Base-by-base conservation (phyloP, 2,329 filamentous ascomycete genomes). In the Didymella exigua region DNA sequence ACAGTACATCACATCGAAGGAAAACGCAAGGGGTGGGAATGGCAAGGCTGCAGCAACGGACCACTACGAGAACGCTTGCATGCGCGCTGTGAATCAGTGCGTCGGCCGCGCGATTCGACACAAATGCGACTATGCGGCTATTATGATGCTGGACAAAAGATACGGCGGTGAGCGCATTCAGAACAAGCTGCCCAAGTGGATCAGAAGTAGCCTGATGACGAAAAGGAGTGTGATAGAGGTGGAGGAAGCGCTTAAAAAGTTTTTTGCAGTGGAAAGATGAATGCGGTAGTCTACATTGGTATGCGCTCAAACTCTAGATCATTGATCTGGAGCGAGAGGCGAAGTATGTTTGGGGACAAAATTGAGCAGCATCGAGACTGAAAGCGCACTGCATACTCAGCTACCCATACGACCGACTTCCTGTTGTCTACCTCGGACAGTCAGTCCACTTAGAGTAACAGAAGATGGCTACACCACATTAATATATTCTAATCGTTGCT, bases 61-160 rank as follows among this genome's bases (percentile, higher is more conserved):
- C 57, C 96, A 91, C 69, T 96, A 96, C 70, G 92, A 97, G 73
- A 98, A 98, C 71, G 86, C 91, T 0, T 97, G 93, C 73, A 97
- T 99, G 93, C 84, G 95, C 33, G 91, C 93, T 4, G 95, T 99
- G 4, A 99, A 99, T 73, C 95, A 99, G 78, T 95, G 91, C 70
- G 93, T 99, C 63, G 95, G 95, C 0, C 82, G 95, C 54, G 95
- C 92, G 1, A 97, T 99, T 66, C 82, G 95, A 41, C 95, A 99
- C 72, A 84, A 83, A 50, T 86, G 84, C 21, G 95, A 99, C 76
- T 98, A 96, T 76, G 95, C 95, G 4, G 87, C 89, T 14, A 97
- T 99, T 60, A 77, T 97, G 52, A 82, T 99, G 70, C 79, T 95
- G 29, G 95, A 99, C 75, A 81, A 84, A 60, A 81, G 95, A 46